phyloP scores from a whole-genome alignment of 1,284 basidiomycete species.

The Nidula niveotomentosa region DNA sequence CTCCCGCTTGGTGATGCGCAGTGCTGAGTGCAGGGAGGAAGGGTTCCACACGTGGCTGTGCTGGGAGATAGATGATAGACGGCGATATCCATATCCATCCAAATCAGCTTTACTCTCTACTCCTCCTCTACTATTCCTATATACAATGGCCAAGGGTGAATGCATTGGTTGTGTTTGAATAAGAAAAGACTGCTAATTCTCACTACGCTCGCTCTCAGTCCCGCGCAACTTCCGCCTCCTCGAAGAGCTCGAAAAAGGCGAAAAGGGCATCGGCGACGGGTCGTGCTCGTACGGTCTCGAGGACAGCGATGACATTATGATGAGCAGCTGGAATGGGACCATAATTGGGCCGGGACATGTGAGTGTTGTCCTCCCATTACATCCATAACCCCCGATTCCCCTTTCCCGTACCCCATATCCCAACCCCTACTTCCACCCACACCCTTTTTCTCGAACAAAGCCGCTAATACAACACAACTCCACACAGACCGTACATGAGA shows the following conservation, averaged over 20 bases:
- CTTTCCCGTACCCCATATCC: background rate
- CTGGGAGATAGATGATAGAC: no score
- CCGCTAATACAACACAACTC: background rate
- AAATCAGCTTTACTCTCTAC: background rate
- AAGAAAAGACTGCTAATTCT: background rate
- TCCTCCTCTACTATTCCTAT: constrained; percentile 7
- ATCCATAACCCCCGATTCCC: background rate
- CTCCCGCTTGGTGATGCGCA: background rate
- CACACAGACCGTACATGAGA: constrained; percentile 90
- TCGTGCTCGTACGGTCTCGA: constrained; percentile 95
- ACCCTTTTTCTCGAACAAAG: background rate
- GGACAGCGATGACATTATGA: constrained; percentile 91
- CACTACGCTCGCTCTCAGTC: constrained; percentile 47
- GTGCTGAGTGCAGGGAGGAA: constrained; percentile 1
- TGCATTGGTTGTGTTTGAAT: background rate
- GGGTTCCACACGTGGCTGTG: no score
- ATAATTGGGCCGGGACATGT: constrained; percentile 98
- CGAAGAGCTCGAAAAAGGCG: constrained; percentile 98
- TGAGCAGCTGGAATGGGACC: constrained; percentile 99
- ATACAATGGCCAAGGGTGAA: constrained; percentile 61
- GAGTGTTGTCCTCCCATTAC: constrained; percentile 27
- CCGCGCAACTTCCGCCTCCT: constrained; percentile 96
- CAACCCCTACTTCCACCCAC: background rate
- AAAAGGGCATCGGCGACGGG: constrained; percentile 99
- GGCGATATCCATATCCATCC: no score